Conservation (phyloP, 371 early-diverging fungal species). For the Spraguea lophii region DNA sequence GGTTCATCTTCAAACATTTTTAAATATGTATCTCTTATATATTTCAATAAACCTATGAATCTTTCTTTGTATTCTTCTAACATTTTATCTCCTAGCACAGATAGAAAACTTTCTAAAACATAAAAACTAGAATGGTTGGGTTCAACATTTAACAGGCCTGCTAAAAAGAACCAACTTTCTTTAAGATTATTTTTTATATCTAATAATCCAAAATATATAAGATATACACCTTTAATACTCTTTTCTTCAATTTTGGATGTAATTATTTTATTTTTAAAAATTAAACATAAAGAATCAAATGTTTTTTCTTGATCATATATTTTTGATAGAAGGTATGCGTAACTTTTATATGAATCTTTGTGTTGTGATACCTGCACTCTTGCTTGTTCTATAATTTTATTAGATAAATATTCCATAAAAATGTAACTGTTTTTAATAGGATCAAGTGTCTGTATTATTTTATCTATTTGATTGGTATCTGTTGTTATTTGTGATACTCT, state of each 20-base stretch:
- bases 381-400: conserved; percentile 28
- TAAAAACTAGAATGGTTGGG: not conserved
- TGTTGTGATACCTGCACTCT: conserved; percentile 29
- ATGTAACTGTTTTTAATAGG: too few species aligned
- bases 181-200: conserved; percentile 1
- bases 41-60: too few species aligned
- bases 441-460: too few species aligned
- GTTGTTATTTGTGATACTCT: too few species aligned
- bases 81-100: conserved; percentile 3
- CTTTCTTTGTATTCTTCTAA: too few species aligned
- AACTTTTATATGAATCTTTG: conserved; percentile 20
- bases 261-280: conserved; percentile 17
- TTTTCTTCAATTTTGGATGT: conserved; percentile 5
- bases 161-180: conserved; percentile 34
- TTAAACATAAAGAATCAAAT: not conserved
- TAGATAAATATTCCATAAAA: conserved; percentile 20
- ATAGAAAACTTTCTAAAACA: conserved; percentile 13
- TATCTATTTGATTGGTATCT: too few species aligned
- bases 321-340: conserved; percentile 10
- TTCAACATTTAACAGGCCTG: conserved; percentile 19
- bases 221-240: conserved; percentile 25
- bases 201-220: conserved; percentile 27
- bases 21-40: too few species aligned
- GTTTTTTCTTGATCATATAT: not conserved
- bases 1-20: too few species aligned